Evolutionary conservation across 139 green algal species (phyloP).

Genomic region (Zygnema circumcarinatum): DNA sequence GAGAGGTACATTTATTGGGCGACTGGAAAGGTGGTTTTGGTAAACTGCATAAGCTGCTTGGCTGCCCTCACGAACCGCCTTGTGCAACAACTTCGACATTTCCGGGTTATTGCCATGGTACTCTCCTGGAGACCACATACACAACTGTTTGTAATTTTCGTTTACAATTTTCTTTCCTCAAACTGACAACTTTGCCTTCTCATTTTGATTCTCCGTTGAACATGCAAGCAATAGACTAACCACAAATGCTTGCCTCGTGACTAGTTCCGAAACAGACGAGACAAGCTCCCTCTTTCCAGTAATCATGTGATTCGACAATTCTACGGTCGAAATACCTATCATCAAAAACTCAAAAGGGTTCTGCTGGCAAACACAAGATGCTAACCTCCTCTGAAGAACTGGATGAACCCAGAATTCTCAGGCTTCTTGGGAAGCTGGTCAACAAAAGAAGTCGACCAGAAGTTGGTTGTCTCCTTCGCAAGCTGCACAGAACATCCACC

Average conservation of each 20-base stretch:
- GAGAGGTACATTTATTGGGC: constrained; percentile 54
- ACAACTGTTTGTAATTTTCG: too few relatives aligned
- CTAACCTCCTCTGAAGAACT: background rate
- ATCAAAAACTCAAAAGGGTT: too few relatives aligned
- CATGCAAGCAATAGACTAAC: too few relatives aligned
- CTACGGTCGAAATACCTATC: too few relatives aligned
- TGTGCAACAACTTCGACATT: constrained; percentile 99
- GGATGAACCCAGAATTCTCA: constrained; percentile 94
- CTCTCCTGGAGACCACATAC: constrained; percentile 72
- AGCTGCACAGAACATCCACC: constrained; percentile 49
- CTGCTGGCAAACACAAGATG: background rate
- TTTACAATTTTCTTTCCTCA: too few relatives aligned
- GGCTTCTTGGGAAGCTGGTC: constrained; percentile 84
- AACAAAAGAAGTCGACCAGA: constrained; percentile 92
- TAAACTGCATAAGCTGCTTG: constrained; percentile 83
- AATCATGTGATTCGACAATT: too few relatives aligned
- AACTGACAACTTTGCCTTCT: too few relatives aligned
- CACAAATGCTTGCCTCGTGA: too few relatives aligned
- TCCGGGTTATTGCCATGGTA: constrained; percentile 98
- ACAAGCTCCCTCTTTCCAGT: too few relatives aligned
- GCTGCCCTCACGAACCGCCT: constrained; percentile 82
- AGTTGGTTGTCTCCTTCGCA: constrained; percentile 84
- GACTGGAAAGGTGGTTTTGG: constrained; percentile 82
- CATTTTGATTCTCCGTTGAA: too few relatives aligned
- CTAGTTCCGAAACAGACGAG: too few relatives aligned